Base-by-base conservation (phyloP, 2,329 filamentous ascomycete genomes). In the Emydomyces testavorans region DNA sequence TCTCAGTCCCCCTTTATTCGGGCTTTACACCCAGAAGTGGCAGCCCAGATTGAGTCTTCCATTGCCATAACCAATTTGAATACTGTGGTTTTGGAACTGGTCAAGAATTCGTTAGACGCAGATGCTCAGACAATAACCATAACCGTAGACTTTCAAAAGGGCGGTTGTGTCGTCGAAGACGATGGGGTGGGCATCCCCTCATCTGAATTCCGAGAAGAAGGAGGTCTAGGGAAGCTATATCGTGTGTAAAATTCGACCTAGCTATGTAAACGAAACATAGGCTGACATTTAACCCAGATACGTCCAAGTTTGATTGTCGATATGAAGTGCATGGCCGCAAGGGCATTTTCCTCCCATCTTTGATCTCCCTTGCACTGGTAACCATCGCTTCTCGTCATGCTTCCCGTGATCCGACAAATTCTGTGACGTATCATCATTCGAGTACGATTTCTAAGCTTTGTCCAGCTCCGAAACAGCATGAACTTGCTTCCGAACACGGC, bases 41-140 rank as follows among this genome's bases (percentile, higher is more conserved):
- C 80, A 57, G 78, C 82, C 40, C 85, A 88, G 62, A 82, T 98
- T 67, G 85, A 82, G 61, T 94, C 90, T 0, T 93, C 90, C 0
- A 79, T 79, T n/a, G 72, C 76, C 48, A 82, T 96, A 56, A 83
- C 80, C 1, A 83, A 80, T 37, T 71, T 96, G 26, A 82, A 82
- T 56, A 76, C 70, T 21, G 87, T 85, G 3, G 70, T 85, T 11
- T 70, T 79, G 48, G 85, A 83, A 38, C 73, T 96, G 7, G 57
- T 93, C 21, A 79, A 83, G 62, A 98, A 98, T 62, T 79, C 87
- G 0, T 72, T 98, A 10, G 92, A 98, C 69, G 86, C 88, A 3
- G 69, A 70, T 38, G 82, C 89, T 13, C 74, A 71, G 28, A 83
- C 74, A 48, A 67, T 95, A 52, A 77, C 77, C 46, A 71, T 94